A percentile compares a stretch with the other conserved stretches of the same genome.
These are phyloP conservation scores for Xerocomellus chrysenteron DNA, from an alignment of 768 basidiomycete genomes.

Conservation along the genomic window DNA sequence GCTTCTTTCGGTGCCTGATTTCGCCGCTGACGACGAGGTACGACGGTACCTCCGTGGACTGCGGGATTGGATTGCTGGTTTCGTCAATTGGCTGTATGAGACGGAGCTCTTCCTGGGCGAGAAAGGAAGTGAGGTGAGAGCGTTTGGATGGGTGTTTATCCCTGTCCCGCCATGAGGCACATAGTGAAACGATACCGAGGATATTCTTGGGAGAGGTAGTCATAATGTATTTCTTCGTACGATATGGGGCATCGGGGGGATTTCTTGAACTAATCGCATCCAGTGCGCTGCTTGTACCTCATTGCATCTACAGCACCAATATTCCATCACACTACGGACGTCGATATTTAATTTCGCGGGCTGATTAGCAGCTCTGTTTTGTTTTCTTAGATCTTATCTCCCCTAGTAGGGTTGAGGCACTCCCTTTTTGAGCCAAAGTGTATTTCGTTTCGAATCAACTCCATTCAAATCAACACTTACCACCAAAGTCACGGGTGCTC, in stretches of 20 bases:
- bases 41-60: conserved; percentile 48
- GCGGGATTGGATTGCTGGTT: conserved; percentile 55
- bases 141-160: conserved; percentile 64
- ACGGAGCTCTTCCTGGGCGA: conserved; percentile 59
- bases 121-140: conserved; percentile 54
- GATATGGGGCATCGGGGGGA: neutral
- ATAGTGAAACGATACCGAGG: neutral
- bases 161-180: conserved; percentile 15
- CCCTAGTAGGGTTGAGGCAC: neutral
- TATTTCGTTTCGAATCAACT: no score
- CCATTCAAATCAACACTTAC: no score
- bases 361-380: neutral
- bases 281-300: neutral
- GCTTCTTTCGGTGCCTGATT: conserved; percentile 14
- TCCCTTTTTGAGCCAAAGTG: no score
- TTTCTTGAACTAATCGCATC: conserved; percentile 5
- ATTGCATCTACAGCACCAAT: neutral
- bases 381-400: neutral
- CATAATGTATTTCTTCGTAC: conserved; percentile 2
- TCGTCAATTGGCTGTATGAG: conserved; percentile 66
- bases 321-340: neutral
- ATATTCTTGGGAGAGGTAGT: neutral
- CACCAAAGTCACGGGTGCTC: no score
- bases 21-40: conserved; percentile 25
- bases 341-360: neutral